Base-by-base conservation (phyloP, 257 asterid species). In the Craterostigma plantagineum region DNA sequence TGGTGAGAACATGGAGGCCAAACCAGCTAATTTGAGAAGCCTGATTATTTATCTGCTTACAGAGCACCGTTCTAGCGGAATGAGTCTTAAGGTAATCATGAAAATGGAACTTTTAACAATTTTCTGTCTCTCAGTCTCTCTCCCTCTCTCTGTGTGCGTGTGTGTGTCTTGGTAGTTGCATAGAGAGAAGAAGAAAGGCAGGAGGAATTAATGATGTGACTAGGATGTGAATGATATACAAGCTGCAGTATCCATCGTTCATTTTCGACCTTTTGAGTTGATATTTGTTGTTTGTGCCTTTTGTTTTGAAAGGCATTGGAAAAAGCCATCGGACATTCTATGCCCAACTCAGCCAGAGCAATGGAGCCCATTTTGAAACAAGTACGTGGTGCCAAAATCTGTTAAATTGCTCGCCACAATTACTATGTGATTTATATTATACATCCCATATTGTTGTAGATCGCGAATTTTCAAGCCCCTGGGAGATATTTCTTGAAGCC, bases 401-500 rank as follows among this genome's bases (percentile, higher is more conserved):
- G 60, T 45, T 16, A 48, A 42, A 34, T 48, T 27, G 40, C 16
- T 14, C 36, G 38, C n/a, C n/a, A n/a, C 54, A 40, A 47, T 46
- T 33, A 23, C 45, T 50, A 23, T 37, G 38, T 16, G 35, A 33
- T 45, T 16, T 53, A 10, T 18, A 23, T 61, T 40, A 42, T 42
- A 16, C 53, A 57, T 43, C 53, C 45, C 62, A 9, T 42, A 59
- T 59, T 35, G 42, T 45, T 33, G 54, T 65, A 90, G 99, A 61
- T 90, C 61, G 96, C 96, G 14, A 63, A 23, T 59, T 73, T 48
- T 48, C 79, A 68, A 69, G 70, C 92, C 50, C 84, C 94, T 45
- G 99, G 92, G 62, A 80, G 73, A 69, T 90, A 90, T 64, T 50
- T 72, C 66, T 51, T 90, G 59, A 90, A 80, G 59, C 71, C 75